Evolutionary conservation across 768 basidiomycete species (phyloP), one percentile per base, ranked within the genome.

Genomic region (Megacollybia marginata): DNA sequence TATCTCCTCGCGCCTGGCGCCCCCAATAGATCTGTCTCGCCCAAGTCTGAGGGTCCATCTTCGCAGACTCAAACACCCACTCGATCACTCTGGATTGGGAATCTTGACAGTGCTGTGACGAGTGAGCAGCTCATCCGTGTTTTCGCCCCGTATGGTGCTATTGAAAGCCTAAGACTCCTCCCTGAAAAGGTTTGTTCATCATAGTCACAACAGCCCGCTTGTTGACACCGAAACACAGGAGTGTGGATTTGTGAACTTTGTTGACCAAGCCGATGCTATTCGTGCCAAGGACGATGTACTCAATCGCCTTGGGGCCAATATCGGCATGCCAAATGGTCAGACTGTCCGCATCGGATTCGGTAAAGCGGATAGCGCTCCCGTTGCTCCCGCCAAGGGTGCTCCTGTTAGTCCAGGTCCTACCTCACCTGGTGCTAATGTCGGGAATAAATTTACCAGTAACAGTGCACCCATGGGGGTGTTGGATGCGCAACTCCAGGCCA

Each of bases 171-270:
- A 63, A 75, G 96, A 57, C 75, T 99, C 59, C 74, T 99, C 49
- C 95, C 95, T 6, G 96, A 99, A 70, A 99, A 99, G 86, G 94
- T 94, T 43, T 55, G 69, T 55, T 47, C n/a, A 23, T 10, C 34
- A 31, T 44, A 3, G 23, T 28, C 33, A n/a, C n/a, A 46, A 45
- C 23, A 38, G 28, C 31, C 38, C 35, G 57, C 55, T 38, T 51
- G 42, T 44, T 54, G 34, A 42, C 45, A 38, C 57, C 55, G 45
- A 20, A 36, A 53, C 50, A 40, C 44, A 97, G 94, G 93, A 96
- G 65, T 99, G 96, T 62, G 96, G 95, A 9, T 99, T 99, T 63
- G 95, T 99, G 62, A 99, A 99, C 64, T 99, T 96, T 63, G 91
- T 96, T 42, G 93, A 96, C 55, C 88, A 90, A 63, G 77, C 82